Evolutionary conservation across 345 rosid genomes (phyloP), one percentile per base, ranked within the genome.

Genomic region (Abelmoschus esculentus): DNA sequence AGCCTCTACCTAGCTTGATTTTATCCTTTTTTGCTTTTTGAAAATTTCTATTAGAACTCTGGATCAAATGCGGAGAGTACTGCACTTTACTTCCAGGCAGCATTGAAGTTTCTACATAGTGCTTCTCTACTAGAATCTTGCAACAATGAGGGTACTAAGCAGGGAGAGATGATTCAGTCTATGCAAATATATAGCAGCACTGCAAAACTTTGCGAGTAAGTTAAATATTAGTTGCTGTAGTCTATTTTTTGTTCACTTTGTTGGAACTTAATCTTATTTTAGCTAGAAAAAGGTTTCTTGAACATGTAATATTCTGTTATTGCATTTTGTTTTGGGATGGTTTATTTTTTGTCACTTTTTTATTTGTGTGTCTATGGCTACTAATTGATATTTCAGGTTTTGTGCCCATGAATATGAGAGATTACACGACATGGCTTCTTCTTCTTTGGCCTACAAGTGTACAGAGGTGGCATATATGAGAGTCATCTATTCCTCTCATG

Each of bases 391-490:
- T 22, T 53, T 72, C 73, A 96, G 98, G 81, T 96, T 85, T 78
- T 92, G 97, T 75, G 98, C 98, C 78, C 90, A 82, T 72, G 99
- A 92, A 72, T 96, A 86, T 44, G 99, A 96, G 89, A 96, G 87
- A 76, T 75, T 76, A 60, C 87, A 84, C 82, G 92, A 96, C 71
- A 85, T 86, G 93, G 98, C 91, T 63, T 85, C 92, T 68, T 97
- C 99, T 79, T 88, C 99, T 50, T 86, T 95, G 81, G 98, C 98
- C 71, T 95, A 95, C 89, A 95, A 95, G 74, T 91, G 96, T 80
- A 85, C 80, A 82, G 99, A 95, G 86, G 96, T 95, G 76, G 99
- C 99, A 67, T 86, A 85, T 82, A 80, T 95, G 83, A 92, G 91
- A 82, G 97, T 92, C 57, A 80, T 90, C 71, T 85, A 87, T 80